Base-by-base conservation (phyloP, 306 rosid genomes). In the Purshia tridentata region DNA sequence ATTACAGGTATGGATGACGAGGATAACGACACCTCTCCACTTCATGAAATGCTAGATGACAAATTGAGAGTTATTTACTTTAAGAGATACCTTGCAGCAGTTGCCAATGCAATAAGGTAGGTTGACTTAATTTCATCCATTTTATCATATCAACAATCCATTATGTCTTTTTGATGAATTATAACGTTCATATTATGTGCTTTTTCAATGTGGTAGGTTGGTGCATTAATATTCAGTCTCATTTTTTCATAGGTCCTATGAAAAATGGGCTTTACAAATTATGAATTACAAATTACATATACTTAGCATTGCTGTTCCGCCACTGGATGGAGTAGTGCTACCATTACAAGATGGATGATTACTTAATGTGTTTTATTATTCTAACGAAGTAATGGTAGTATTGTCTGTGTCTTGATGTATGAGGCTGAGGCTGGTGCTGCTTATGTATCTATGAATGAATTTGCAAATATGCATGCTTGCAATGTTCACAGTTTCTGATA, bases 1-100 rank as follows among this genome's bases (percentile, higher is more conserved):
- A 1, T 83, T 67, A 40, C 81, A 93, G 98, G 98, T 56, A 86
- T 93, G 96, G 98, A 93, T 86, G 98, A 93, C 42, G 94, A 91
- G 77, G 88, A 93, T 18, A 37, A 84, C 70, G 96, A 85, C 23
- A 70, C 55, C 40, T 48, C 80, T 68, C 80, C 91, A 37, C 88
- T 93, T 46, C 80, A 88, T 54, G 96, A 85, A 81, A 89, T 85
- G 84, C 81, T 93, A 37, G 92, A 93, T 84, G 97, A 93, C 81
- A 89, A 89, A 84, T 72, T 85, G 81, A 89, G 98, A 78, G 88
- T 91, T 59, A 42, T 81, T 65, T 93, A 83, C 85, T 93, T 15
- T 65, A 89, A 76, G 80, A 78, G 75, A 77, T 91, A 93, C 83
- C 72, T 93, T 64, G 89, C 89, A 23, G 82, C 90, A 48, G 92